Percentiles rank a stretch among this genome's conserved stretches.
Conservation (phyloP, 768 basidiomycete species). For the Suillus lakei region DNA sequence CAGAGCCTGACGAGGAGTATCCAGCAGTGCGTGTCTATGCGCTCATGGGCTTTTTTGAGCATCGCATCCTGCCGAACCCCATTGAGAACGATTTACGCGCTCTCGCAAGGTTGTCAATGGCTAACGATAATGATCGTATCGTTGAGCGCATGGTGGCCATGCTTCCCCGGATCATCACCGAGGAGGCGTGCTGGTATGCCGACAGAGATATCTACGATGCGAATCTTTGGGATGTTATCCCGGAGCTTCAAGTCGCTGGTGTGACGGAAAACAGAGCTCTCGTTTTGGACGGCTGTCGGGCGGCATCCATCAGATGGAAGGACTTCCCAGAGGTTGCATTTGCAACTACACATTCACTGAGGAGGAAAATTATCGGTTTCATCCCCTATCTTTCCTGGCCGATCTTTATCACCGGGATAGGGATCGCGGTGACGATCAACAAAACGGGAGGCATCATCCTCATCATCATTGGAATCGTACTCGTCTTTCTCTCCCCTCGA, state of each 20-base stretch:
- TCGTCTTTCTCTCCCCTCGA: slow-evolving; percentile 12
- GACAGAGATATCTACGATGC: slow-evolving; percentile 20
- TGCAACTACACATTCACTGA: slow-evolving; percentile 8
- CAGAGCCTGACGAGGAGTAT: slow-evolving; percentile 13
- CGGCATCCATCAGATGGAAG: slow-evolving; percentile 23
- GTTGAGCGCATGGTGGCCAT: slow-evolving; percentile 24
- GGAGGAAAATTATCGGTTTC: slow-evolving; percentile 6
- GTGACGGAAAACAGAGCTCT: slow-evolving; percentile 19
- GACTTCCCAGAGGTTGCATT: slow-evolving; percentile 20
- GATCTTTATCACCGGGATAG: slow-evolving; percentile 6
- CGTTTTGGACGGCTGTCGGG: slow-evolving; percentile 21
- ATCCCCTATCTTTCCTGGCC: slow-evolving; percentile 17
- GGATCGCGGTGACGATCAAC: neutral
- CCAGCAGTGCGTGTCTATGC: slow-evolving; percentile 23
- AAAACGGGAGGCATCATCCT: neutral
- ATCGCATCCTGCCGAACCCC: slow-evolving; percentile 18
- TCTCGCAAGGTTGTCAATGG: slow-evolving; percentile 24
- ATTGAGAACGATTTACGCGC: slow-evolving; percentile 17
- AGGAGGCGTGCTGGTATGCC: slow-evolving; percentile 20
- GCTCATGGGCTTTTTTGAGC: slow-evolving; percentile 27
- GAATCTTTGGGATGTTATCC: slow-evolving; percentile 22
- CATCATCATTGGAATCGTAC: neutral
- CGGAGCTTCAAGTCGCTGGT: slow-evolving; percentile 23
- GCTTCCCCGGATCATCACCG: slow-evolving; percentile 9
- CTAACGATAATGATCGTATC: slow-evolving; percentile 25